A percentile compares a stretch with the other conserved stretches of the same genome.
These are phyloP conservation scores for Globisporangium nodosum DNA, from an alignment of 352 stramenopile species.

Conservation along the genomic window DNA sequence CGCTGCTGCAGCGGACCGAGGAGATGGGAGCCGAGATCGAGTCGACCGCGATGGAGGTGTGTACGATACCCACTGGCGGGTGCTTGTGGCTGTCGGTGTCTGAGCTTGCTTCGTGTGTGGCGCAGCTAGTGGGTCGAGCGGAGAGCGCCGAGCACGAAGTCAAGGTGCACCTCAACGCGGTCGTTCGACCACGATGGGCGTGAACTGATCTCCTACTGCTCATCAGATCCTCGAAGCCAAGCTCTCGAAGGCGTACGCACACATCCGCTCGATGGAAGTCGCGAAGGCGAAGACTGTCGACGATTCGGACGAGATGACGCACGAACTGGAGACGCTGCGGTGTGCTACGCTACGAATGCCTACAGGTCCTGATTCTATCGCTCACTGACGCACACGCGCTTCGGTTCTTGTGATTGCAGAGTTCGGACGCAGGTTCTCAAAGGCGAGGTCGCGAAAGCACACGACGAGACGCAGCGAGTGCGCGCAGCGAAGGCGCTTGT, in stretches of 20 bases:
- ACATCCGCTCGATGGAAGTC: conserved; percentile 37
- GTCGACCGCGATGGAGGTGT: conserved; percentile 13
- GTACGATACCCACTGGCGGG: too few relatives aligned
- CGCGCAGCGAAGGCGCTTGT: conserved; percentile 9
- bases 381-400: neutral
- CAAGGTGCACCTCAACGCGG: conserved; percentile 9
- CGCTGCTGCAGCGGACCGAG: conserved; percentile 40
- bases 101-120: neutral
- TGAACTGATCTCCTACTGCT: conserved; percentile 2
- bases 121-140: conserved; percentile 26
- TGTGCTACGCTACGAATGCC: neutral
- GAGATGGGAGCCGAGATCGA: conserved; percentile 41
- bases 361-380: neutral
- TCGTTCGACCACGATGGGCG: too few relatives aligned
- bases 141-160: conserved; percentile 41
- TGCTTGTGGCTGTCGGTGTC: neutral
- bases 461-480: conserved; percentile 17
- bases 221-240: conserved; percentile 25
- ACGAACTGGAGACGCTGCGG: conserved; percentile 23
- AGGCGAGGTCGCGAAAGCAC: conserved; percentile 15
- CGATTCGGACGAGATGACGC: conserved; percentile 26
- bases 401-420: conserved; percentile 1
- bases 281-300: conserved; percentile 25
- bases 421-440: conserved; percentile 16
- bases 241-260: conserved; percentile 20